phyloP scores from a whole-genome alignment of 2,329 filamentous ascomycete genomes.

The Nothopassalora personata region DNA sequence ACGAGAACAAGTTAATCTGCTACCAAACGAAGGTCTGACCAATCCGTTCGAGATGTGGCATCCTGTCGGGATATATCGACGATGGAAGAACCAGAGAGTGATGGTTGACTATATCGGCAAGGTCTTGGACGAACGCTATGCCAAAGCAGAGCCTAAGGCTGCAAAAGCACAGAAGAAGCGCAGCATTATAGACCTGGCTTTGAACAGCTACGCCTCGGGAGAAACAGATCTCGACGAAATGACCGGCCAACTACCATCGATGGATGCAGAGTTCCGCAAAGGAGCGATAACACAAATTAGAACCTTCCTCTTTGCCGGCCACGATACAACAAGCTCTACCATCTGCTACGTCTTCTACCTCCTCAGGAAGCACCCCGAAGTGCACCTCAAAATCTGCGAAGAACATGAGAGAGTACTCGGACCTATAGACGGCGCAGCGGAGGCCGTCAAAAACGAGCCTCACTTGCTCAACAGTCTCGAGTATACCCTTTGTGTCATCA shows the following conservation, averaged over 20 bases:
- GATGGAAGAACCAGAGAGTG: conserved; percentile 22
- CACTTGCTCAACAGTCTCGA: conserved; percentile 46
- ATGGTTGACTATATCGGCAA: conserved; percentile 22
- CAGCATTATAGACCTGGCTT: conserved; percentile 29
- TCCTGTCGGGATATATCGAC: conserved; percentile 17
- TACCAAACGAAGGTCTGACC: conserved; percentile 16
- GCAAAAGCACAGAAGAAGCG: conserved; percentile 20
- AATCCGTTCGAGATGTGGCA: conserved; percentile 17
- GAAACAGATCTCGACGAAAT: conserved; percentile 6
- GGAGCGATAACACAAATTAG: conserved; percentile 32
- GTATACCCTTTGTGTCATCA: conserved; percentile 49
- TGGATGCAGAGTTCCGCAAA: conserved; percentile 32
- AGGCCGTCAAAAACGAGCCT: conserved; percentile 39
- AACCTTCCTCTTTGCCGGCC: conserved; percentile 38
- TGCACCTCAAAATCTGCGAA: conserved; percentile 33
- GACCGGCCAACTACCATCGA: conserved; percentile 10
- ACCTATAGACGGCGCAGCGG: conserved; percentile 14
- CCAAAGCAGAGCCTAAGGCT: conserved; percentile 22
- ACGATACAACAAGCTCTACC: conserved; percentile 35
- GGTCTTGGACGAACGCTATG: conserved; percentile 33
- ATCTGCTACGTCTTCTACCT: conserved; percentile 35
- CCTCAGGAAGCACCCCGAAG: conserved; percentile 31
- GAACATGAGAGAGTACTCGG: conserved; percentile 50
- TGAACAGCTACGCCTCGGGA: conserved; percentile 32
- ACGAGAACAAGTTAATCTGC: conserved; percentile 29